Base-by-base conservation (phyloP, 176 grass and related monocot species). In the Cenchrus fungigraminus region DNA sequence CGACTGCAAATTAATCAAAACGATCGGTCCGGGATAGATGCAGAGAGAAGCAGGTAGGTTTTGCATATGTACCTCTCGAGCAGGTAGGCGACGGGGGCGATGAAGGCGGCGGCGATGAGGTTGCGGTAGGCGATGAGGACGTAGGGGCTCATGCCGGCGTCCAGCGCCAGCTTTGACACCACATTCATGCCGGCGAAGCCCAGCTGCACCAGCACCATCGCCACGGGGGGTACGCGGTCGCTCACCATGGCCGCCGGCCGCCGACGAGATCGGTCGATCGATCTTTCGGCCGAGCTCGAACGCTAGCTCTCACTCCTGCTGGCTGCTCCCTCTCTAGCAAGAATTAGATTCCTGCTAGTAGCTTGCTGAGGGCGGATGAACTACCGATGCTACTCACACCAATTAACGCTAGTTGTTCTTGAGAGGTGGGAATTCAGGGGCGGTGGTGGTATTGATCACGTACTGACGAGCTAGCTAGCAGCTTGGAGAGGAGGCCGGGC, bases 81-180 rank as follows among this genome's bases (percentile, higher is more conserved):
- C 56, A 82, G 1, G 87, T 84, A 83, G 77, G 96, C 87, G 32
- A 90, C 0, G 51, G 96, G 96, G 43, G 62, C 80, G 59, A 95
- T 86, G 84, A 98, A 89, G 80, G 83, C 28, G 44, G 89, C 91
- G 77, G 96, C 96, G 19, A 95, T 68, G 85, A 98, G 73, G 89
- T 98, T 95, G 12, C 96, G 93, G 87, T 98, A 98, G 80, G 96
- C 86, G 83, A 90, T 98, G 83, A 98, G 76, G 14, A 98, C 96
- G 69, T 87, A 95, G 57, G 96, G 96, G 81, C 93, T 98, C 93
- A 94, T 98, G 87, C 96, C 93, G 8, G 84, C 86, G 84, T 95
- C 93, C 76, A 98, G 75, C 46, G 96, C 96, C n/a, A 98, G 78
- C 83, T 98, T 98, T 12, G 96, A 98, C 34, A 98, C 32, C 13